Percentiles rank a stretch among this genome's conserved stretches.
phyloP scores from a whole-genome alignment of 495 filamentous ascomycete species.

The Thozetella sp. region DNA sequence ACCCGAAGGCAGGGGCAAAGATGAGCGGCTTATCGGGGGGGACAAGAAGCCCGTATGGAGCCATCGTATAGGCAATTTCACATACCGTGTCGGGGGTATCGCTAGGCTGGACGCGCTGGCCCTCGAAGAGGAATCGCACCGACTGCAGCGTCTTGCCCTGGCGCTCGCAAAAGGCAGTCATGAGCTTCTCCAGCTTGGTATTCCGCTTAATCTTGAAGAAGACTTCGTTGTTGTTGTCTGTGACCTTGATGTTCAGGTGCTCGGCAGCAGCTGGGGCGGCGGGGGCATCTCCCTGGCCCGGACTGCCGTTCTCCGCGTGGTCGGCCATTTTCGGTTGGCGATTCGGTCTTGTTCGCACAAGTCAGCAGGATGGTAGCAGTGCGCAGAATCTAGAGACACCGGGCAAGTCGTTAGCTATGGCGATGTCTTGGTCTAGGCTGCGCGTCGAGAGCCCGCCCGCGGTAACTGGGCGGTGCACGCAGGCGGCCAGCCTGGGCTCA shows the following conservation, averaged over 20 bases:
- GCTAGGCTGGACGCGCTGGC: slow-evolving; percentile 80
- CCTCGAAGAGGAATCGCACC: slow-evolving; percentile 96
- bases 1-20: background rate
- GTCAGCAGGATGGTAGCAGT: background rate
- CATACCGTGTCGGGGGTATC: slow-evolving; percentile 93
- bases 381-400: background rate
- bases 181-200: slow-evolving; percentile 94
- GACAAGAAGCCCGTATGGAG: background rate
- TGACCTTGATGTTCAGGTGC: slow-evolving; percentile 99
- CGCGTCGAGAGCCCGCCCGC: too few relatives aligned
- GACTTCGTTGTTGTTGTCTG: slow-evolving; percentile 99
- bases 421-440: too few relatives aligned
- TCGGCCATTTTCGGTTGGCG: slow-evolving; percentile 53
- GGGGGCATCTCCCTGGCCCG: slow-evolving; percentile 51
- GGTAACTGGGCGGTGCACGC: too few relatives aligned
- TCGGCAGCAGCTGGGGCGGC: slow-evolving; percentile 52
- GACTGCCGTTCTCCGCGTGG: slow-evolving; percentile 54
- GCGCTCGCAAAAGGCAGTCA: slow-evolving; percentile 98
- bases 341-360: slow-evolving; percentile 16
- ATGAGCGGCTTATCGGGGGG: background rate
- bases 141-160: slow-evolving; percentile 85
- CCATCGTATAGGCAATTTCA: slow-evolving; percentile 17
- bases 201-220: slow-evolving; percentile 99
- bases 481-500: too few relatives aligned
- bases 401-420: too few relatives aligned